phyloP scores from a whole-genome alignment of 164 flowering plant species.

The Sedum album region DNA sequence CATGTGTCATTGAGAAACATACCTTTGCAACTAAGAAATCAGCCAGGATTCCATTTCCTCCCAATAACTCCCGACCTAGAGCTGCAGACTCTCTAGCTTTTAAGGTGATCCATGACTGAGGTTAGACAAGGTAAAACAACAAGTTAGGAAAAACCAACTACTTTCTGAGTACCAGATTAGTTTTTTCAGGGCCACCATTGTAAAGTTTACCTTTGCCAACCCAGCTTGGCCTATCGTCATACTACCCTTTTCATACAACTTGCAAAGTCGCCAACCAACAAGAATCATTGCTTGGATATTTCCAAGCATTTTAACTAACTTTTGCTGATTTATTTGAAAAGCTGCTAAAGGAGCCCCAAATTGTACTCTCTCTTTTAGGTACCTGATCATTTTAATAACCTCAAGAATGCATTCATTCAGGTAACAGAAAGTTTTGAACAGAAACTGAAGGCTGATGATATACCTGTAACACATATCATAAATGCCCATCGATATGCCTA shows the following conservation, averaged over 20 bases:
- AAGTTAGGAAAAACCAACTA: too few species aligned
- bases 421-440: neutral
- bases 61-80: constrained; percentile 87
- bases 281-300: constrained; percentile 88
- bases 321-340: constrained; percentile 87
- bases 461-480: constrained; percentile 98
- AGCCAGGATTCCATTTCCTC: constrained; percentile 89
- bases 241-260: constrained; percentile 72
- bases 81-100: constrained; percentile 81
- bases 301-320: constrained; percentile 84
- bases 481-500: constrained; percentile 92
- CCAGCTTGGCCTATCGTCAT: constrained; percentile 97
- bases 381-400: constrained; percentile 29
- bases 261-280: constrained; percentile 95
- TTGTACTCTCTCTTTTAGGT: constrained; percentile 87
- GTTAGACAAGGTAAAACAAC: too few species aligned
- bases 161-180: neutral
- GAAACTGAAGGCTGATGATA: too few species aligned
- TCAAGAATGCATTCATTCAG: neutral
- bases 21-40: constrained; percentile 97
- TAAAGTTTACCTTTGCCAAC: constrained; percentile 66
- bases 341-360: constrained; percentile 95
- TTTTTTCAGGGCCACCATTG: neutral
- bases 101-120: constrained; percentile 77
- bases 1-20: constrained; percentile 2